Conservation (phyloP, 163 green algal genomes). For the Scenedesmus sp. region DNA sequence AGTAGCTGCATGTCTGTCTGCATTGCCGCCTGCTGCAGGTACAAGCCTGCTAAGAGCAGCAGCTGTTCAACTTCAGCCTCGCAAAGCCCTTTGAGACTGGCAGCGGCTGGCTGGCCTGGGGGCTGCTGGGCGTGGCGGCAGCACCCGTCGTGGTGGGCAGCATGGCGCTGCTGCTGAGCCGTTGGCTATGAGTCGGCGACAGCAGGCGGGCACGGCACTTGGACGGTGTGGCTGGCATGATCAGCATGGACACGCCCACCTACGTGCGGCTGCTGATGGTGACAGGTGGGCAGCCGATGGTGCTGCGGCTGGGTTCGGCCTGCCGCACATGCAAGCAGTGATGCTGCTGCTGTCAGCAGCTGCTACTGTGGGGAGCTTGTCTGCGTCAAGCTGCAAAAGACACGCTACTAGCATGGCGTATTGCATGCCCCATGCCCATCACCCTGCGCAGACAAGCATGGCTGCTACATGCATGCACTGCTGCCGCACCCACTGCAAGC, state of each 20-base stretch:
- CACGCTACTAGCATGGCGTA: too few species aligned
- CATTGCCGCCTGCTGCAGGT: background rate
- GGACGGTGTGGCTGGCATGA: constrained; percentile 83
- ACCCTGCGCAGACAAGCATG: too few species aligned
- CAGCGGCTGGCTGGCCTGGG: constrained; percentile 86
- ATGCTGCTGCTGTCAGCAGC: too few species aligned
- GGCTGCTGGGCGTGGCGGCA: constrained; percentile 74
- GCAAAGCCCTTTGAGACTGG: constrained; percentile 72
- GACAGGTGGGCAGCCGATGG: constrained; percentile 61
- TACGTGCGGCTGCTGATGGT: constrained; percentile 83
- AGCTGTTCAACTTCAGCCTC: constrained; percentile 54
- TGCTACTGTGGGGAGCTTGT: too few species aligned
- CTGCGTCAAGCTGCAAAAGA: too few species aligned
- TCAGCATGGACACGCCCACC: constrained; percentile 77
- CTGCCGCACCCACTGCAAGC: too few species aligned
- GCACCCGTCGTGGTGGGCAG: constrained; percentile 78
- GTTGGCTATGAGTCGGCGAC: constrained; percentile 69
- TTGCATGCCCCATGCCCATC: too few species aligned
- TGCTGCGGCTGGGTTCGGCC: background rate
- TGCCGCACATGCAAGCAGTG: too few species aligned
- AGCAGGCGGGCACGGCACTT: constrained; percentile 69
- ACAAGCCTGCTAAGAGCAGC: constrained; percentile 18
- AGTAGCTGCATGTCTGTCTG: background rate
- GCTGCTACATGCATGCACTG: too few species aligned
- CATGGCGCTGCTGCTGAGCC: constrained; percentile 58